Conservation (phyloP, 2,329 filamentous ascomycete genomes). For the Karstenula rhodostoma region DNA sequence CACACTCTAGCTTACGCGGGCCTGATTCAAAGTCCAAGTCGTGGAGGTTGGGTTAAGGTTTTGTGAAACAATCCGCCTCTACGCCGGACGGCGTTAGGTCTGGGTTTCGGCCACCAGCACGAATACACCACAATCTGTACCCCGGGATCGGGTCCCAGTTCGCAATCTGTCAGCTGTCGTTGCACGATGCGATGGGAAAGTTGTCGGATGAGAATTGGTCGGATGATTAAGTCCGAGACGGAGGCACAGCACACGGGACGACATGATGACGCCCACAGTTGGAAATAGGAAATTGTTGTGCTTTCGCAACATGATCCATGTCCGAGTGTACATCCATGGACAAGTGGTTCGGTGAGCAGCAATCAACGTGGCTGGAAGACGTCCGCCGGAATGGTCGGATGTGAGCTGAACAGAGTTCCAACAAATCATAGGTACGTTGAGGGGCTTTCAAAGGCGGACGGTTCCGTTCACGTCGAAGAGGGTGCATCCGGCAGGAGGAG, state of each 20-base stretch:
- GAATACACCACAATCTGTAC: background rate
- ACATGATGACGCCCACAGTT: background rate
- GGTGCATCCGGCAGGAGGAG: constrained; percentile 15
- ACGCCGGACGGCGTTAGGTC: constrained; percentile 12
- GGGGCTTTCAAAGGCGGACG: background rate
- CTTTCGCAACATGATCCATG: constrained; percentile 5
- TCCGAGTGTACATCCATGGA: background rate
- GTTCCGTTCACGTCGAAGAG: background rate
- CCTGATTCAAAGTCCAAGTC: constrained; percentile 6
- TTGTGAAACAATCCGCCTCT: constrained; percentile 11
- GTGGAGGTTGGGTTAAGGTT: constrained; percentile 14
- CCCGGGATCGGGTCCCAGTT: background rate
- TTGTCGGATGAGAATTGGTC: background rate
- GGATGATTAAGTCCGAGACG: background rate
- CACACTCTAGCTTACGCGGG: background rate
- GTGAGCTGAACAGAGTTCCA: background rate
- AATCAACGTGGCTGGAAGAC: constrained; percentile 11
- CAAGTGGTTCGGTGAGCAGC: constrained; percentile 7
- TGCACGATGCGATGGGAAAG: background rate
- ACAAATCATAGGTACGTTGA: constrained; percentile 8
- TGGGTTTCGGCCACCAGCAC: constrained; percentile 6
- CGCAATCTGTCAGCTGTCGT: background rate
- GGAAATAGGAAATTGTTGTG: background rate
- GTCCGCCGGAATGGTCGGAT: constrained; percentile 14
- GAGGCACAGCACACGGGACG: background rate